These are phyloP conservation scores for Trichosporon sp. DNA, from an alignment of 1,284 basidiomycete species.

Conservation along the genomic window DNA sequence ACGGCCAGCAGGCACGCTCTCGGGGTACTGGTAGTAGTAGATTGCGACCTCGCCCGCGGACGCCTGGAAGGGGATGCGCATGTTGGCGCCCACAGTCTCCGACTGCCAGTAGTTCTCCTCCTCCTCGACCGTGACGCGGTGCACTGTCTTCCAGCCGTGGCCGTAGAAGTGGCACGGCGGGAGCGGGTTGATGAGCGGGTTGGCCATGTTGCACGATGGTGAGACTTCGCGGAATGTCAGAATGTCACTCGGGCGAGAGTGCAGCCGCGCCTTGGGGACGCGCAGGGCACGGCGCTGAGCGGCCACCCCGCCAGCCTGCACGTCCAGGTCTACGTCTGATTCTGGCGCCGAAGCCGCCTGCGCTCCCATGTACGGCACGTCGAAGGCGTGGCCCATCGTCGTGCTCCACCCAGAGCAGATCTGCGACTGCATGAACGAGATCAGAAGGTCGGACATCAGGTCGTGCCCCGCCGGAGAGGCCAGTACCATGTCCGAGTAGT, in stretches of 20 bases:
- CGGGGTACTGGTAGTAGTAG: slow-evolving; percentile 51
- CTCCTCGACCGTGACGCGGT: slow-evolving; percentile 55
- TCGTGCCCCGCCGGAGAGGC: slow-evolving; percentile 73
- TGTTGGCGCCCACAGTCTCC: slow-evolving; percentile 64
- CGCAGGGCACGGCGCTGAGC: slow-evolving; percentile 43
- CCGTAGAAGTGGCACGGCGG: slow-evolving; percentile 83
- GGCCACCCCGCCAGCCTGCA: neutral
- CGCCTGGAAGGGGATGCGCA: slow-evolving; percentile 58
- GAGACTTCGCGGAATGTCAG: slow-evolving; percentile 69
- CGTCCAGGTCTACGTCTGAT: neutral
- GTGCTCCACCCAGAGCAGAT: slow-evolving; percentile 78
- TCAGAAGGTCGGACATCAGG: slow-evolving; percentile 73
- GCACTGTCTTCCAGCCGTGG: slow-evolving; percentile 75
- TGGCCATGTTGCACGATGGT: slow-evolving; percentile 84
- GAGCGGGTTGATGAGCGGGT: slow-evolving; percentile 89
- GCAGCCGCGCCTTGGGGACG: slow-evolving; percentile 67
- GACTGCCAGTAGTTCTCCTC: slow-evolving; percentile 71
- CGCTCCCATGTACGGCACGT: slow-evolving; percentile 53
- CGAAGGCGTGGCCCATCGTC: slow-evolving; percentile 60
- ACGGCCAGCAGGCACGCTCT: slow-evolving; percentile 47
- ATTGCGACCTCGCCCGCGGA: slow-evolving; percentile 53
- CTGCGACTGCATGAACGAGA: slow-evolving; percentile 79
- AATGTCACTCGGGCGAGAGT: slow-evolving; percentile 60
- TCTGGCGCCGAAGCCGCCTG: neutral
- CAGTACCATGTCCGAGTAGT: slow-evolving; percentile 74